Evolutionary conservation across 192 early-diverging fungal species (phyloP).

Genomic region (Geosiphon pyriformis): DNA sequence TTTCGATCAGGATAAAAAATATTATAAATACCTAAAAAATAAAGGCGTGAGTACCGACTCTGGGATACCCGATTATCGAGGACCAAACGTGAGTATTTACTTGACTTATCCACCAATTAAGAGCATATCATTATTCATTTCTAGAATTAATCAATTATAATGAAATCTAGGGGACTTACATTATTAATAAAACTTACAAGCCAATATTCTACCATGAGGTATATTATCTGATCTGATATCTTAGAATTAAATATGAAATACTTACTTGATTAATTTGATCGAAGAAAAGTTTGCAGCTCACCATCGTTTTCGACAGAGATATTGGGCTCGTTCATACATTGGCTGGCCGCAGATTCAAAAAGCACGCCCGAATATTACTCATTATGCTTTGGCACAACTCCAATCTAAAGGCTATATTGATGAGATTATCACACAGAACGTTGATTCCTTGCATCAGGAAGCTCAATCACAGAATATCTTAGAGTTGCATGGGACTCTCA

Average conservation of each 20-base stretch:
- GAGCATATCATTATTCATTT: no score
- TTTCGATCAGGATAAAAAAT: background rate
- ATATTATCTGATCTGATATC: slow-evolving; percentile 24
- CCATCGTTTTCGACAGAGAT: slow-evolving; percentile 67
- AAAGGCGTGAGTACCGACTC: slow-evolving; percentile 61
- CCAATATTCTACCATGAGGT: slow-evolving; percentile 80
- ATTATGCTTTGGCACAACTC: slow-evolving; percentile 53
- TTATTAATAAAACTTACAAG: slow-evolving; percentile 65
- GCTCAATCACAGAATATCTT: slow-evolving; percentile 54
- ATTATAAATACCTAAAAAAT: no score
- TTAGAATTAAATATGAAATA: background rate
- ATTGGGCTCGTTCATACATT: slow-evolving; percentile 87
- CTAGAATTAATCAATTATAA: no score
- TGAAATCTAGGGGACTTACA: slow-evolving; percentile 53
- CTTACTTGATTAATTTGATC: background rate
- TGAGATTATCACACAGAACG: slow-evolving; percentile 87
- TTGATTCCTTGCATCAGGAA: slow-evolving; percentile 73
- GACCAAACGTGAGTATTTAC: slow-evolving; percentile 46
- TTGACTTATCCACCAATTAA: no score
- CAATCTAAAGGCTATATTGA: slow-evolving; percentile 40
- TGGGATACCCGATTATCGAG: slow-evolving; percentile 83
- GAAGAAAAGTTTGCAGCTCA: slow-evolving; percentile 38
- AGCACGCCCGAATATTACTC: slow-evolving; percentile 71
- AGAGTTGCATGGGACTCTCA: slow-evolving; percentile 86
- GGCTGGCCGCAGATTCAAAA: slow-evolving; percentile 67